phyloP scores from a whole-genome alignment of 2,329 filamentous ascomycete species.

The Elsinoe necatrix region DNA sequence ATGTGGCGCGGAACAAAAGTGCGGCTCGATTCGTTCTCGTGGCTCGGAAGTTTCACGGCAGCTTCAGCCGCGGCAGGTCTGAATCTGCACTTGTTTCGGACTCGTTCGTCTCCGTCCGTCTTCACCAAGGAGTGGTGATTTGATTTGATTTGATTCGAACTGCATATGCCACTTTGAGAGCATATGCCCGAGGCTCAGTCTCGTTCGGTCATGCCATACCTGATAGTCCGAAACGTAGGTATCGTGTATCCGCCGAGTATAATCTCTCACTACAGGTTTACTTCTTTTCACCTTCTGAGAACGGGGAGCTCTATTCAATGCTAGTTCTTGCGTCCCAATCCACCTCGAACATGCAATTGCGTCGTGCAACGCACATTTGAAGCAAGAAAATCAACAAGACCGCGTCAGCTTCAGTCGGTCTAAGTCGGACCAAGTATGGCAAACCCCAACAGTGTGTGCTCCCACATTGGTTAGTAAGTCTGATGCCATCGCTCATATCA shows the following conservation, averaged over 20 bases:
- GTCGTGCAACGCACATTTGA: conserved; percentile 46
- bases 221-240: conserved; percentile 51
- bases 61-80: conserved; percentile 1
- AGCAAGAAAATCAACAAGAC: conserved; percentile 50
- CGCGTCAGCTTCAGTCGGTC: conserved; percentile 51
- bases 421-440: conserved; percentile 44
- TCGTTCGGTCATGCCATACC: neutral
- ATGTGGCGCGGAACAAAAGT: neutral
- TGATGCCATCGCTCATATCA: conserved; percentile 48
- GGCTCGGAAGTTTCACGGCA: neutral
- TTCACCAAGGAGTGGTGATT: neutral
- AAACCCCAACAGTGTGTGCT: conserved; percentile 41
- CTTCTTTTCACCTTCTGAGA: conserved; percentile 38
- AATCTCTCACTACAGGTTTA: conserved; percentile 46
- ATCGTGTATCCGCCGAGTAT: conserved; percentile 49
- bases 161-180: neutral
- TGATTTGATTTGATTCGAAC: too few species aligned
- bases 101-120: neutral
- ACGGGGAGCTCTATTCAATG: conserved; percentile 37
- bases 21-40: neutral
- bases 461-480: conserved; percentile 53
- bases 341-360: conserved; percentile 34
- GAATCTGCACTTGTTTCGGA: conserved; percentile 7
- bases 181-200: neutral
- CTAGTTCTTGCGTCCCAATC: conserved; percentile 11